A percentile compares a stretch with the other conserved stretches of the same genome.
Evolutionary conservation across 2,329 filamentous ascomycete species (phyloP).

Genomic region (Talaromyces sp.): DNA sequence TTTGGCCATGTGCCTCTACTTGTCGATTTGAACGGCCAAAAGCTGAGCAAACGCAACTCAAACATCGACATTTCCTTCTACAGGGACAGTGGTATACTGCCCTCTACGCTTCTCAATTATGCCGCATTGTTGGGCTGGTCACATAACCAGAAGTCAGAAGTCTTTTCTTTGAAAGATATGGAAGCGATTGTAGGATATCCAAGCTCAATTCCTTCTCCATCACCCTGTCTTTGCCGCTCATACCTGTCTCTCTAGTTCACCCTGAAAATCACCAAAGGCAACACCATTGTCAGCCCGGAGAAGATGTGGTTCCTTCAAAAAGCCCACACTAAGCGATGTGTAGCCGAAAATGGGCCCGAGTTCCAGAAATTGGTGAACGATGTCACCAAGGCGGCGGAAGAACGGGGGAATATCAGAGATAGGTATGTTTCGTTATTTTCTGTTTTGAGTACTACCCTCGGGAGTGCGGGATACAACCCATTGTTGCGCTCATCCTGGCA

Average conservation of each 20-base stretch:
- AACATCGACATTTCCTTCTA: constrained; percentile 59
- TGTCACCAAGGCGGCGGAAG: constrained; percentile 29
- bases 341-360: constrained; percentile 43
- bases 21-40: constrained; percentile 64
- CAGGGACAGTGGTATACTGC: constrained; percentile 56
- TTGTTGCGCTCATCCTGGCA: not conserved
- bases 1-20: constrained; percentile 80
- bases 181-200: constrained; percentile 57
- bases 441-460: not conserved
- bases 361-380: constrained; percentile 40
- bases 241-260: constrained; percentile 57
- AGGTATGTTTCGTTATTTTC: constrained; percentile 5
- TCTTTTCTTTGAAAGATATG: constrained; percentile 68
- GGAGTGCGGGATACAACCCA: constrained; percentile 1
- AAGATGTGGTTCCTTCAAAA: constrained; percentile 80
- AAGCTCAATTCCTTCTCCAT: too few species aligned
- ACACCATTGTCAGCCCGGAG: constrained; percentile 73
- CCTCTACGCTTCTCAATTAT: constrained; percentile 71
- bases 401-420: constrained; percentile 17
- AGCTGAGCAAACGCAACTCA: constrained; percentile 82
- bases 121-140: constrained; percentile 82
- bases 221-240: constrained; percentile 24
- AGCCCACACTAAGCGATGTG: constrained; percentile 57
- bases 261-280: constrained; percentile 85
- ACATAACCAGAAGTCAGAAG: constrained; percentile 62